Base-by-base conservation (phyloP, 441 rosid species). In the Populus hybrid region DNA sequence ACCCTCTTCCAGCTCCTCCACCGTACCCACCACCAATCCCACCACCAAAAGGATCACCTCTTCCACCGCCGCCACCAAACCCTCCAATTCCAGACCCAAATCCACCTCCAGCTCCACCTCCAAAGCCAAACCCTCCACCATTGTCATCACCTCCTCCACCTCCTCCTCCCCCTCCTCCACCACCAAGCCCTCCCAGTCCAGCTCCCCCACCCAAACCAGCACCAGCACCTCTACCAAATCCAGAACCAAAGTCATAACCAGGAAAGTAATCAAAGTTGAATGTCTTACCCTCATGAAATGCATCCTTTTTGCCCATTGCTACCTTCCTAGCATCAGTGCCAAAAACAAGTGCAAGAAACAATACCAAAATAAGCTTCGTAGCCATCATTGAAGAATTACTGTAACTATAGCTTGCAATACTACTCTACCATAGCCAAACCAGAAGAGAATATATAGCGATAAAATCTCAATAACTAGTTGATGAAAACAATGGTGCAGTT, bases 51-150 rank as follows among this genome's bases (percentile, higher is more conserved):
- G 79, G 81, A n/a, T 72, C 80, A 0, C 80, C 80, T 0, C 79
- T 80, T 0, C 80, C 82, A 0, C 82, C 78, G 2, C 80, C 76
- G 11, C 80, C 64, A 16, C 80, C 82, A 14, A 66, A 7, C 3
- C 80, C 82, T 35, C 83, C 83, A 66, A n/a, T 64, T 53, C 86
- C 86, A 63, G 29, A 64, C 72, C 84, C 79, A 77, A 74, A 74
- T 65, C 87, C 82, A 73, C 65, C 75, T 8, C 84, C 78, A 36
- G 29, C 64, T 7, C 77, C 84, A 40, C 36, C 68, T 69, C 87
- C 78, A 20, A 76, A 76, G 18, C 81, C 83, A 21, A 12, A 0
- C 21, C 87, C 83, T 59, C 82, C 77, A 21, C 75, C 77, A 23
- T 56, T 23, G 6, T 78, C 79, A 20, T 63, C 79, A 2, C 73